Evolutionary conservation across 176 grass and related monocot genomes (phyloP), one percentile per base, ranked within the genome.

Genomic region (Phoenix roebelenii): DNA sequence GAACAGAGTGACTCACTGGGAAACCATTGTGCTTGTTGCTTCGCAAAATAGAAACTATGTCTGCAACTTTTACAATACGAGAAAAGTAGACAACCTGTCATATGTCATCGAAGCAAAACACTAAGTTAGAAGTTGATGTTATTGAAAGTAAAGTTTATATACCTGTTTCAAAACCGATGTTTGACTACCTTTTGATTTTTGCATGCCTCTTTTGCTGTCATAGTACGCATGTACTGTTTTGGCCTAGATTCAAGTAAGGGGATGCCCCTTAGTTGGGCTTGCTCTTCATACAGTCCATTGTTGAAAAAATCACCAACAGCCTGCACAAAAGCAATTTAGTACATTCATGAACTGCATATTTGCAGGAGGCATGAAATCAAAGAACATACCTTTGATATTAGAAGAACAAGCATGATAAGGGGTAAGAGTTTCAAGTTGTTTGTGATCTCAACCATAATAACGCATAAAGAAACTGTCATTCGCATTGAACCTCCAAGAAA

Each of bases 371-470:
- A 28, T 26, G 19, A 16, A 63, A 12, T 66, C 7, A 65, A 35
- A 71, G 57, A 61, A 55, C 23, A 23, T 82, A 97, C 93, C 93
- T 97, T 97, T 50, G 93, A 97, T 65, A 97, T 61, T 59, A 97
- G 70, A 80, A 97, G 93, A 83, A 91, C 93, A 53, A 97, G 93
- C 93, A 97, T 97, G 56, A 97, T 97, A 49, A 97, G 61, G 54
- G 93, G 92, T 80, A 97, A 73, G 61, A 97, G 81, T 74, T 97
- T 74, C 81, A 97, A 88, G 56, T 97, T 97, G 60, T 97, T 97
- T 54, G 93, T 97, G 54, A 97, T 97, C 78, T 97, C 93, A 72
- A 97, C 93, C 93, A 97, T 97, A 64, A 97, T 97, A 55, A 97
- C 93, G 80, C 93, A 97, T 71, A 97, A 80, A 75, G 93, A 91